Conservation (phyloP, 2,329 filamentous ascomycete genomes). For the Calonectria montana region DNA sequence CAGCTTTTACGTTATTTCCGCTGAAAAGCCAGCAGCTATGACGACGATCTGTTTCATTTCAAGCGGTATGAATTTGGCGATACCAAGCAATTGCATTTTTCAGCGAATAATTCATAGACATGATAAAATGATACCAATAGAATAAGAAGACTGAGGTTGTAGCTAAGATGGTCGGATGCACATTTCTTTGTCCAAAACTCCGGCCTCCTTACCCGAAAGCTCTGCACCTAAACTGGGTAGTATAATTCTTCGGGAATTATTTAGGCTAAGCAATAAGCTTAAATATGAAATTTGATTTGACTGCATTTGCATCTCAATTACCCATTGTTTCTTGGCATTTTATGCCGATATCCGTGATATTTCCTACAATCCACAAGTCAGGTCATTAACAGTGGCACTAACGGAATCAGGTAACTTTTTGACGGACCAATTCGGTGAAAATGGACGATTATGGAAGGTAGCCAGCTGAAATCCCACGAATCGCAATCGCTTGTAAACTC, state of each 20-base stretch:
- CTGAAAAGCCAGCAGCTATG: background rate
- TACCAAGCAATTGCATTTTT: background rate
- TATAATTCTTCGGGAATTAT: background rate
- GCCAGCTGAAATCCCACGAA: background rate
- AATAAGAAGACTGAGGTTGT: too few relatives aligned
- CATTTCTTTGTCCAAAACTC: background rate
- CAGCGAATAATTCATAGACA: background rate
- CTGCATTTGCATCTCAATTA: too few relatives aligned
- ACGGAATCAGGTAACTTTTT: background rate
- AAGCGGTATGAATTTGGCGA: too few relatives aligned
- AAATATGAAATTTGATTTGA: background rate
- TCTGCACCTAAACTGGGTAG: background rate
- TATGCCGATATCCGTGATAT: background rate
- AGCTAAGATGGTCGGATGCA: background rate
- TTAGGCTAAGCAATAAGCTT: background rate
- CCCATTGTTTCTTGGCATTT: background rate
- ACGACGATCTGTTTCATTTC: background rate
- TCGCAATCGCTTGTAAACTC: background rate
- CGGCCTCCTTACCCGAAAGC: background rate
- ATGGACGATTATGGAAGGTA: background rate
- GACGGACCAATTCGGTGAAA: constrained; percentile 19
- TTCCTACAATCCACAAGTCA: background rate
- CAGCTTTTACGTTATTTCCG: background rate
- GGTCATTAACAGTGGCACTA: background rate
- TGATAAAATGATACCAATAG: background rate